Conservation (phyloP, 768 basidiomycete genomes). For the Mycena albidolilacea region DNA sequence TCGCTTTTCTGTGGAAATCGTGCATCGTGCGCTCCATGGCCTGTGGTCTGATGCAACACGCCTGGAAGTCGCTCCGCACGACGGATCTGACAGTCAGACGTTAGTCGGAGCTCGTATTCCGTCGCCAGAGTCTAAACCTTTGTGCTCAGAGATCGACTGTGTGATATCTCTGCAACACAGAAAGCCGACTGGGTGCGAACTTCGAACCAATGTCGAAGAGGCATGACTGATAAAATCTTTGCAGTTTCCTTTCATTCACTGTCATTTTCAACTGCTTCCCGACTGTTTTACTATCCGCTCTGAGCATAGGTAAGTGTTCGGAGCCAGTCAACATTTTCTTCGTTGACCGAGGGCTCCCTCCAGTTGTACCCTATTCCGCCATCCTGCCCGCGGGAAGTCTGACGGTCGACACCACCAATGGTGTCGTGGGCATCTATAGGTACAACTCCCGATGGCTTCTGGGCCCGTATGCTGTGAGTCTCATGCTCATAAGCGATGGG, state of each 20-base stretch:
- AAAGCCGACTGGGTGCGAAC: background rate
- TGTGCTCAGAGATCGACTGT: conserved; percentile 11
- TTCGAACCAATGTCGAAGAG: no score
- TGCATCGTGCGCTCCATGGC: conserved; percentile 22
- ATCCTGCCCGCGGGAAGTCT: conserved; percentile 16
- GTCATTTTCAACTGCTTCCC: conserved; percentile 14
- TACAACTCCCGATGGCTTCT: conserved; percentile 12
- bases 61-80: conserved; percentile 20
- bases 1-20: conserved; percentile 18
- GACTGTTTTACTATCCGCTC: conserved; percentile 12
- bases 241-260: conserved; percentile 7
- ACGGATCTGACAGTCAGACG: conserved; percentile 19
- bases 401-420: conserved; percentile 8
- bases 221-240: no score
- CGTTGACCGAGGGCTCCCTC: background rate
- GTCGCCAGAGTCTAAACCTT: background rate
- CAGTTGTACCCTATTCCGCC: conserved; percentile 22
- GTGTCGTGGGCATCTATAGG: conserved; percentile 8
- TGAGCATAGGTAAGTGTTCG: conserved; percentile 6
- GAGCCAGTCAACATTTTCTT: background rate
- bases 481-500: background rate
- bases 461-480: conserved; percentile 9
- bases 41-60: conserved; percentile 14
- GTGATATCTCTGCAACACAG: conserved; percentile 6
- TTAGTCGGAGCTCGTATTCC: background rate